Evolutionary conservation across 2,329 filamentous ascomycete genomes (phyloP).

Genomic region (Apiospora koreana): DNA sequence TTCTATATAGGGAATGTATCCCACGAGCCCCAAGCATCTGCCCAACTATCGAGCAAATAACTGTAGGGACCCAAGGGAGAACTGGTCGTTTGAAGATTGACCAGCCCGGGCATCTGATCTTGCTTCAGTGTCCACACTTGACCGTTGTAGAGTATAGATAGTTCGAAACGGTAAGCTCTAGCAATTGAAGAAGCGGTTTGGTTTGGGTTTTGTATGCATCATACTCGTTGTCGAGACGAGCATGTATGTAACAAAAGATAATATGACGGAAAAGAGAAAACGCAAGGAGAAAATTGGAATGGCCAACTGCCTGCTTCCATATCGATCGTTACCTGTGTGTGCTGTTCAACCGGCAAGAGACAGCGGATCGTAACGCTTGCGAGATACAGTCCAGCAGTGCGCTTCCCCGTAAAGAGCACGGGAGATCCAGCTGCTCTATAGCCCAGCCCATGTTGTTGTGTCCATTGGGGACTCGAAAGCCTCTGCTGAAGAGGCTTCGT

Average conservation of each 20-base stretch:
- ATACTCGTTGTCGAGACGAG: background rate
- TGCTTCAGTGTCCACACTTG: slow-evolving; percentile 73
- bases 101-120: slow-evolving; percentile 46
- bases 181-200: slow-evolving; percentile 57
- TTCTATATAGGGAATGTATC: slow-evolving; percentile 21
- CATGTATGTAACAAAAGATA: background rate
- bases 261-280: background rate
- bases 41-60: slow-evolving; percentile 21
- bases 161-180: slow-evolving; percentile 64
- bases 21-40: slow-evolving; percentile 27
- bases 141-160: slow-evolving; percentile 46
- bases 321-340: background rate
- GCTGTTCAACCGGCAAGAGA: background rate
- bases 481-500: background rate
- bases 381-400: background rate
- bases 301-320: background rate
- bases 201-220: background rate
- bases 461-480: background rate
- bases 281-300: background rate
- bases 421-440: background rate
- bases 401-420: background rate
- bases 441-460: no score
- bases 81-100: slow-evolving; percentile 12
- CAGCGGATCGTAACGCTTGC: background rate
- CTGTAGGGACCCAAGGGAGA: slow-evolving; percentile 13